Conservation (phyloP, 257 asterid genomes). For the Ballota nigra region DNA sequence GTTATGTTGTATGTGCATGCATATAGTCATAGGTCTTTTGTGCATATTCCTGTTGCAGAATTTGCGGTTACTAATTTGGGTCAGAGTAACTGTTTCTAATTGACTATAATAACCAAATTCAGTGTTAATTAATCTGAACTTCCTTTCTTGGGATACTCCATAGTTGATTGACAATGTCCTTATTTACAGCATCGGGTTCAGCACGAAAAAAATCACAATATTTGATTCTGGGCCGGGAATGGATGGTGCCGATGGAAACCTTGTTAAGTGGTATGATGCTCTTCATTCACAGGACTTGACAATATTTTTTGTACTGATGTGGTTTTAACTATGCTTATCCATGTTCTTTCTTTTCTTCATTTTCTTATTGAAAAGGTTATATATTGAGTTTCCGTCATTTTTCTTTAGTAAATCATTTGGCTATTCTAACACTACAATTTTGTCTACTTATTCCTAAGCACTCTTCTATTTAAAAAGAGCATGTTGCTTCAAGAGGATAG, state of each 20-base stretch:
- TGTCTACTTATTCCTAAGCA: background rate
- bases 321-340: background rate
- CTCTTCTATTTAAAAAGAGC: background rate
- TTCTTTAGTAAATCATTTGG: too few relatives aligned
- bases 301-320: background rate
- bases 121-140: background rate
- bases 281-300: background rate
- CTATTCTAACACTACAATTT: background rate
- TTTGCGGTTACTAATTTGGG: background rate
- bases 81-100: background rate
- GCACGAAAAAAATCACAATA: slow-evolving; percentile 36
- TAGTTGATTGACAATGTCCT: slow-evolving; percentile 23
- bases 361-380: background rate
- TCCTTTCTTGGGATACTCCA: background rate
- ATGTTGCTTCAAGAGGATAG: background rate
- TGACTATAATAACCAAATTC: background rate
- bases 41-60: background rate
- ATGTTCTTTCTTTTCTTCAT: background rate
- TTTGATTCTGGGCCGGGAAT: slow-evolving; percentile 80
- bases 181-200: slow-evolving; percentile 46
- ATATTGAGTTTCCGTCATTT: background rate
- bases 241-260: slow-evolving; percentile 64
- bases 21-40: background rate
- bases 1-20: background rate
- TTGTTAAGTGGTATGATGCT: slow-evolving; percentile 60